Conservation (phyloP, 2,329 filamentous ascomycete species). For the Annulohypoxylon truncatum region DNA sequence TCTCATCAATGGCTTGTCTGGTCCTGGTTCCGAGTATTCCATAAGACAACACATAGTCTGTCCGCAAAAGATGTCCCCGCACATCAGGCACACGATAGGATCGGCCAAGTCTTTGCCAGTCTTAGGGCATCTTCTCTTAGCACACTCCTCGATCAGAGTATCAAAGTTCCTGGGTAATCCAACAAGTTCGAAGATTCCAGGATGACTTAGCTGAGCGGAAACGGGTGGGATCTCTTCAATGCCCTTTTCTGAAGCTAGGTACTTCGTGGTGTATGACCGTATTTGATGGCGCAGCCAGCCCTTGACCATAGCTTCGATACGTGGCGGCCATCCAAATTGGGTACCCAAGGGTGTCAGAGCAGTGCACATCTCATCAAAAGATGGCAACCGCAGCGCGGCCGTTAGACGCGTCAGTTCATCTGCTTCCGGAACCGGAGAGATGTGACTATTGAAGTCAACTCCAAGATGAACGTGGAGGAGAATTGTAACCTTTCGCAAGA, state of each 20-base stretch:
- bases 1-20: conserved; percentile 56
- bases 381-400: conserved; percentile 78
- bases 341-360: conserved; percentile 62
- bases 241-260: not conserved
- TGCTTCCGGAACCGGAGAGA: conserved; percentile 70
- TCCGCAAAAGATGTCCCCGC: conserved; percentile 95
- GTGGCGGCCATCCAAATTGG: conserved; percentile 62
- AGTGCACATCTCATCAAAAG: conserved; percentile 81
- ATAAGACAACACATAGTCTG: conserved; percentile 92
- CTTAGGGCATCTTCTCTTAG: conserved; percentile 83
- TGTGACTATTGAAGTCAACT: conserved; percentile 82
- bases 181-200: conserved; percentile 92
- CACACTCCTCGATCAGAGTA: conserved; percentile 90
- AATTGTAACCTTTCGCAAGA: conserved; percentile 85
- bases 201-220: conserved; percentile 75
- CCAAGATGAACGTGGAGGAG: conserved; percentile 90
- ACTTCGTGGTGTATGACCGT: conserved; percentile 48
- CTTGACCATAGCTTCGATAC: conserved; percentile 59
- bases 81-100: conserved; percentile 92
- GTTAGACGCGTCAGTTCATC: conserved; percentile 87
- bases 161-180: conserved; percentile 94
- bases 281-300: conserved; percentile 81
- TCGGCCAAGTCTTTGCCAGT: conserved; percentile 93
- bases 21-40: conserved; percentile 60
- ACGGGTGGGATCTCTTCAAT: conserved; percentile 45